Conservation (phyloP, 352 stramenopile species). For the Pythium oligandrum region DNA sequence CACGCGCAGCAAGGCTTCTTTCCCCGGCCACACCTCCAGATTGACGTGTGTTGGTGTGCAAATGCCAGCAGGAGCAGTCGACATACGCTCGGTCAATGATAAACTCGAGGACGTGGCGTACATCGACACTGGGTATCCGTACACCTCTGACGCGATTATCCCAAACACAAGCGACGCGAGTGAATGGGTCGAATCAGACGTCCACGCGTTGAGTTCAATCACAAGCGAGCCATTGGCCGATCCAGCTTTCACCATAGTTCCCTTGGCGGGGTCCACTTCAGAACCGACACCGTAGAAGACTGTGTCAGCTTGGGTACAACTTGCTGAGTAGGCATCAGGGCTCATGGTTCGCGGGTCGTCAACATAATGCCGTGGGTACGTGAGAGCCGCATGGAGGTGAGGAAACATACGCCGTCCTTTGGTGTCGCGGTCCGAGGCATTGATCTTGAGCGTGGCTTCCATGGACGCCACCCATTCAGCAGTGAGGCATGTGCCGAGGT, state of each 20-base stretch:
- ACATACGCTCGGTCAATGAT: constrained; percentile 29
- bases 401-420: neutral
- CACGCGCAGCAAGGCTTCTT: neutral
- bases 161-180: constrained; percentile 12
- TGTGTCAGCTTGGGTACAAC: constrained; percentile 2
- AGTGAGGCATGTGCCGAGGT: constrained; percentile 9
- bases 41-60: constrained; percentile 35
- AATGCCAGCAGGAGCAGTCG: constrained; percentile 8
- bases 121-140: constrained; percentile 8
- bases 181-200: no score
- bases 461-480: constrained; percentile 3
- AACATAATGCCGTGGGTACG: neutral
- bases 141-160: constrained; percentile 23
- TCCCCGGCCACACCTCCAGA: constrained; percentile 26
- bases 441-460: neutral
- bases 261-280: neutral
- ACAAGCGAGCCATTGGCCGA: no score
- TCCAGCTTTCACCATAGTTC: no score
- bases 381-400: constrained; percentile 1
- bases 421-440: neutral
- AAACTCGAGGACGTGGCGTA: neutral
- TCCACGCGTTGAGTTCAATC: no score
- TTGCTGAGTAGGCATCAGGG: constrained; percentile 9
- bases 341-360: constrained; percentile 6
- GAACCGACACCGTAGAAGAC: neutral